phyloP scores from a whole-genome alignment of 2,329 filamentous ascomycete genomes.

The Pezicula rhizophila region DNA sequence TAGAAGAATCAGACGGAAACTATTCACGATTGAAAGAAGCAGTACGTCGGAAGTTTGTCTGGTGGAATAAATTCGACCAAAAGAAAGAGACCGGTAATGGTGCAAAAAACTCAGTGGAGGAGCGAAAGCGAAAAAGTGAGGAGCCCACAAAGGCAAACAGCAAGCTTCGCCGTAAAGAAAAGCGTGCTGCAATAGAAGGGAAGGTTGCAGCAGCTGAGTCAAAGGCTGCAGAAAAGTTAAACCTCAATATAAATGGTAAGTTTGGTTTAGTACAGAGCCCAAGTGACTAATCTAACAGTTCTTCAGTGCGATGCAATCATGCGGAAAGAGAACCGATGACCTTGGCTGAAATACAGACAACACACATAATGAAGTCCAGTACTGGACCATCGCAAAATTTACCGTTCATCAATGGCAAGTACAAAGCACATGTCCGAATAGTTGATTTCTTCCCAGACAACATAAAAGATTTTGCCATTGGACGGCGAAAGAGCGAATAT shows the following conservation, averaged over 20 bases:
- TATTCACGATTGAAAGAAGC: constrained; percentile 49
- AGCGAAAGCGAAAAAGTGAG: constrained; percentile 16
- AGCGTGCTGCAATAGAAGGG: constrained; percentile 23
- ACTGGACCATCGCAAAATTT: constrained; percentile 34
- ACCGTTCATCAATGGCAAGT: constrained; percentile 70
- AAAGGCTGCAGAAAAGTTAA: constrained; percentile 21
- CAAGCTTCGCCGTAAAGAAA: constrained; percentile 23
- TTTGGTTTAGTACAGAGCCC: background rate
- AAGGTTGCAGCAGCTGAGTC: constrained; percentile 23
- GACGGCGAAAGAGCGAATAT: constrained; percentile 39
- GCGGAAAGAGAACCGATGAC: constrained; percentile 29
- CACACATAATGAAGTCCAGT: constrained; percentile 33
- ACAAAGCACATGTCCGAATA: constrained; percentile 66
- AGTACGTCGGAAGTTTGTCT: constrained; percentile 57
- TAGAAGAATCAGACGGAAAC: constrained; percentile 34
- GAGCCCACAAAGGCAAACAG: constrained; percentile 11
- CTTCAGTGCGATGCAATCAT: constrained; percentile 39
- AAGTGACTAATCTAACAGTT: constrained; percentile 4
- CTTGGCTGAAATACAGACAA: constrained; percentile 28
- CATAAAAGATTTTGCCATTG: constrained; percentile 64
- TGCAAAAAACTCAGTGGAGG: constrained; percentile 28
- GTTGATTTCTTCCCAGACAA: constrained; percentile 71
- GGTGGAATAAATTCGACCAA: constrained; percentile 39
- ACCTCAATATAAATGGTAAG: constrained; percentile 31
- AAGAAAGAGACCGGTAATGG: constrained; percentile 31